Base-by-base conservation (phyloP, 192 early-diverging fungal species). In the Backusella liffmaniae region DNA sequence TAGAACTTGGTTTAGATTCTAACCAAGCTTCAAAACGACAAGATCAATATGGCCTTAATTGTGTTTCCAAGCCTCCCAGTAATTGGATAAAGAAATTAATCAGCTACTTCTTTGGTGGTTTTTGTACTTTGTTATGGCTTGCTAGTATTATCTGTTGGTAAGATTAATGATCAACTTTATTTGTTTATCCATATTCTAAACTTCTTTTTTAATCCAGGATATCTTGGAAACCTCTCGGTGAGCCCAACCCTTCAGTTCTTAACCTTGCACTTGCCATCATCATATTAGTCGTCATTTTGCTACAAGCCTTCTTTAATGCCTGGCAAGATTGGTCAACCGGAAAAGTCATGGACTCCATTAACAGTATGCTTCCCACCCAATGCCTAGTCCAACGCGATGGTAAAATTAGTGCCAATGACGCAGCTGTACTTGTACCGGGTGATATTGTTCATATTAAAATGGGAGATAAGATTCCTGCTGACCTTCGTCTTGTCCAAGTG, bases 391-490 rank as follows among this genome's bases (percentile, higher is more conserved):
- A 94, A 66, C 90, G 94, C 30, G 92, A 94, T 76, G 92, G 91
- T 10, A 79, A 84, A 36, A 85, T 90, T 39, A 80, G 80, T 18
- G 77, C 85, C 32, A 78, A 94, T 49, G 86, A 96, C 67, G 89
- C 94, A 12, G 72, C 72, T 23, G 87, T 89, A 35, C 77, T 96
- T 6, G 94, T 96, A 4, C 93, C 94, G 15, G 94, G 94, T 65
- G 94, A 96, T 81, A 78, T 96, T 56, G 92, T 96, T 16, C 88
- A 92, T 30, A 73, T 96, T 37, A 92, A 95, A 67, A 93, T 93
- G 82, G 94, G 94, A 39, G 92, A 96, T 72, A 90, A 90, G 29
- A 84, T 95, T 36, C 93, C 94, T 0, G 94, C 94, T 18, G 94
- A 95, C 82, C 42, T 95, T 30, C 90, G 94, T 69, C 85, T 96